Base-by-base conservation (phyloP, 176 grass and related monocot genomes). In the Ananas comosus region DNA sequence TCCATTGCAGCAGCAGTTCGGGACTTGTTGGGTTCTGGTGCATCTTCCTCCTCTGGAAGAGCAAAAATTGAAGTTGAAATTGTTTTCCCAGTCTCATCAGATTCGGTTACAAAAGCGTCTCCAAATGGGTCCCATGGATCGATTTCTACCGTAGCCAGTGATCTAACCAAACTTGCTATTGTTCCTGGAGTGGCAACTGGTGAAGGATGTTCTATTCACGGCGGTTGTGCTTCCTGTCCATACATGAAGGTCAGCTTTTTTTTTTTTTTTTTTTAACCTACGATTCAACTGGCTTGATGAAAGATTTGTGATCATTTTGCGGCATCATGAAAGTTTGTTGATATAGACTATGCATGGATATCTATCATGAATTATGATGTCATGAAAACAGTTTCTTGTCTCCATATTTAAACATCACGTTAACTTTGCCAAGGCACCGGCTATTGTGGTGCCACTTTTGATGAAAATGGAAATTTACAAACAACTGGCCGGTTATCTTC, bases 131-230 rank as follows among this genome's bases (percentile, higher is more conserved):
- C 83, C 16, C 64, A 88, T 56, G 70, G 70, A 70, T n/a, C 70
- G 42, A 49, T 66, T 61, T 83, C 80, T 80, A 64, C 59, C 29
- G 64, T 50, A 70, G 22, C 48, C 61, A 83, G 14, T 63, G 73
- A 80, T 86, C 64, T 89, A 19, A 66, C 80, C 71, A 80, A 84
- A 65, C 74, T 90, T 57, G 73, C 42, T 79, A 63, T 96, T 74
- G 84, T 96, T 47, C 92, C 92, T 83, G 92, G 92, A 78, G 86
- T 96, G 68, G 68, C 64, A 66, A 73, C 83, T 74, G 83, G 79
- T 71, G 92, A 96, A 87, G 92, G 92, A 70, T 96, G 92, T 74
- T 96, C 92, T 73, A 96, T 96, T 70, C 86, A 96, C 77, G 92
- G 92, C 14, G 92, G 92, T 22, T 96, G 92, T 71, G 88, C 92